phyloP scores from a whole-genome alignment of 1,284 basidiomycete species.

The Cryptococcus hybrid region DNA sequence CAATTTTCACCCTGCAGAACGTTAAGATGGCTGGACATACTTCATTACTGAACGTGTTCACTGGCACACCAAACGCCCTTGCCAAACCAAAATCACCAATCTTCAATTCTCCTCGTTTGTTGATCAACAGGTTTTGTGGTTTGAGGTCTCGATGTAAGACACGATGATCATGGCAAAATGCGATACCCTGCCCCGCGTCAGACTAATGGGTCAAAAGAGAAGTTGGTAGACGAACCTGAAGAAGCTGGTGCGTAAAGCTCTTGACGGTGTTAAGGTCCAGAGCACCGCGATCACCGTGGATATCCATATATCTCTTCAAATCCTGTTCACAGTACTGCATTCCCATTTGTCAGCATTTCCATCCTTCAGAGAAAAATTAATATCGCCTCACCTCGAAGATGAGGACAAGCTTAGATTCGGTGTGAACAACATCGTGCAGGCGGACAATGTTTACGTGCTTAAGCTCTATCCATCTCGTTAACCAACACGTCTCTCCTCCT shows the following conservation, averaged over 20 bases:
- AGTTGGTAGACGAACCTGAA: constrained; percentile 29
- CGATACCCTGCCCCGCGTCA: constrained; percentile 66
- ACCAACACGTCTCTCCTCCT: neutral
- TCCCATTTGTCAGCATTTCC: neutral
- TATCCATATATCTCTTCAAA: constrained; percentile 95
- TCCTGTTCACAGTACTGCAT: constrained; percentile 57
- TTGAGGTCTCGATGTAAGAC: constrained; percentile 97
- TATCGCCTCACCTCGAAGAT: constrained; percentile 84
- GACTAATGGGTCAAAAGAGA: neutral
- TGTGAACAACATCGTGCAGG: constrained; percentile 93
- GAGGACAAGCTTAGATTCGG: constrained; percentile 93
- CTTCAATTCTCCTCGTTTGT: constrained; percentile 85
- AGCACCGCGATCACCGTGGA: constrained; percentile 67
- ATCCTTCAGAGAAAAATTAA: neutral
- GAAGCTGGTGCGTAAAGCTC: constrained; percentile 52
- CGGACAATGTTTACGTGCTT: constrained; percentile 95
- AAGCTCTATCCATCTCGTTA: constrained; percentile 60
- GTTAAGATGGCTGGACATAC: constrained; percentile 54
- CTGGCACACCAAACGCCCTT: constrained; percentile 94
- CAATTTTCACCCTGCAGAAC: neutral
- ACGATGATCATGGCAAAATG: constrained; percentile 94
- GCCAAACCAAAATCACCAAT: constrained; percentile 95
- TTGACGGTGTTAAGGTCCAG: constrained; percentile 73
- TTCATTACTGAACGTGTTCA: constrained; percentile 98
- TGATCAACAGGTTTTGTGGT: constrained; percentile 95